phyloP scores from a whole-genome alignment of 257 asterid genomes.

The Lithospermum erythrorhizon region DNA sequence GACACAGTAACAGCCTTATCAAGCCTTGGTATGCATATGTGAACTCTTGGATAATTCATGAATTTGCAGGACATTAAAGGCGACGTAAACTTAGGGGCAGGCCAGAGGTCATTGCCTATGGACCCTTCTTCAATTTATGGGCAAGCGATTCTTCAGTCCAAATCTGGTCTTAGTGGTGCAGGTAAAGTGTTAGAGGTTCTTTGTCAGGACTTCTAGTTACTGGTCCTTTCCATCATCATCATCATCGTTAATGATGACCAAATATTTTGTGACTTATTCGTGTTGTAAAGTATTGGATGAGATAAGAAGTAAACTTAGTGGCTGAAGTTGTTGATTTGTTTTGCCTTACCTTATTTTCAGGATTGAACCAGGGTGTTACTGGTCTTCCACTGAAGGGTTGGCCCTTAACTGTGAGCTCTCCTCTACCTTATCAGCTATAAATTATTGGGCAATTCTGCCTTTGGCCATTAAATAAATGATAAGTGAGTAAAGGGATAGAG shows the following conservation, averaged over 20 bases:
- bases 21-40: background rate
- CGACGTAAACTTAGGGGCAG: slow-evolving; percentile 47
- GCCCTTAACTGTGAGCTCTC: slow-evolving; percentile 87
- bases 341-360: slow-evolving; percentile 32
- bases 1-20: background rate
- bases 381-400: slow-evolving; percentile 97
- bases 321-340: slow-evolving; percentile 3
- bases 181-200: slow-evolving; percentile 26
- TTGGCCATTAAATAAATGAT: background rate
- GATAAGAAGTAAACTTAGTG: background rate
- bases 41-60: background rate
- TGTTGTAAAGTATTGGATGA: background rate
- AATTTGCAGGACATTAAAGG: slow-evolving; percentile 47
- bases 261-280: background rate
- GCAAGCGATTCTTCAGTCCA: slow-evolving; percentile 75
- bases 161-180: slow-evolving; percentile 74
- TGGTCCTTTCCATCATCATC: background rate
- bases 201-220: background rate
- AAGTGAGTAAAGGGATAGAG: too few relatives aligned
- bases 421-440: background rate
- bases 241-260: background rate
- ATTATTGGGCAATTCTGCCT: background rate
- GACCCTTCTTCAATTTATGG: slow-evolving; percentile 78
- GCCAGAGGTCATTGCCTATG: slow-evolving; percentile 64
- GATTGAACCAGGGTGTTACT: slow-evolving; percentile 80